Base-by-base conservation (phyloP, 73 alveolate species). In the Durusdinium trenchii region DNA sequence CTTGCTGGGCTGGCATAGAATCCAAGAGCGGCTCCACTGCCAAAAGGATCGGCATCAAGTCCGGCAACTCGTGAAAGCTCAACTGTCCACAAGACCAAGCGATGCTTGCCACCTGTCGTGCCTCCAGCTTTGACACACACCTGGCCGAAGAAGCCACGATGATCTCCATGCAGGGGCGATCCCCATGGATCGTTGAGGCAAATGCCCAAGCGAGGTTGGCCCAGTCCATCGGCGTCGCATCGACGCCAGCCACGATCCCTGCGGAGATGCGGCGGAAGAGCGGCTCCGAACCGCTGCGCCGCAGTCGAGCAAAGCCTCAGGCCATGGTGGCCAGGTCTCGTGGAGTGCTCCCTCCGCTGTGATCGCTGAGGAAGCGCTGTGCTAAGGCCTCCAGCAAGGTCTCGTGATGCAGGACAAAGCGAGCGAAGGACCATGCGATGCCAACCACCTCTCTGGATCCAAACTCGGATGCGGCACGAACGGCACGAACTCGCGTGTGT, bases 261-360 rank as follows among this genome's bases (percentile, higher is more conserved):
- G 30, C n/a, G 18, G 94, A 84, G 43, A 78, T 52, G 26, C 18
- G 32, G 1, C 51, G 62, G 18, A 69, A 52, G 18, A 30, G 62
- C 16, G 90, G 35, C 78, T 40, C 52, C 9, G 14, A 42, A 30
- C 36, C 90, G 28, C 23, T n/a, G 60, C 42, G 23, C 54, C 98
- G 90, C 43, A 52, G 60, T 20, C 98, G 98, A 6, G 90, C 90
- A 50, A 52, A 36, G 5, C 43, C 12, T 89, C 98, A 91, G 42
- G 98, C 98, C 52, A 91, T 9, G 89, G 98, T 91, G 20, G 89
- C 75, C 40, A 91, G 48, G 78, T 91, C 98, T 2, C 98, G 98
- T 3, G 67, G 79, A 60, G 45, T 43, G 90, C 94, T 26, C 60
- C 52, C 42, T 23, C 45, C 64, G 38, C 28, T 46, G 6, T 38